A percentile compares a stretch with the other conserved stretches of the same genome.
phyloP scores from a whole-genome alignment of 768 basidiomycete species.

The Kwoniella dejecticola region DNA sequence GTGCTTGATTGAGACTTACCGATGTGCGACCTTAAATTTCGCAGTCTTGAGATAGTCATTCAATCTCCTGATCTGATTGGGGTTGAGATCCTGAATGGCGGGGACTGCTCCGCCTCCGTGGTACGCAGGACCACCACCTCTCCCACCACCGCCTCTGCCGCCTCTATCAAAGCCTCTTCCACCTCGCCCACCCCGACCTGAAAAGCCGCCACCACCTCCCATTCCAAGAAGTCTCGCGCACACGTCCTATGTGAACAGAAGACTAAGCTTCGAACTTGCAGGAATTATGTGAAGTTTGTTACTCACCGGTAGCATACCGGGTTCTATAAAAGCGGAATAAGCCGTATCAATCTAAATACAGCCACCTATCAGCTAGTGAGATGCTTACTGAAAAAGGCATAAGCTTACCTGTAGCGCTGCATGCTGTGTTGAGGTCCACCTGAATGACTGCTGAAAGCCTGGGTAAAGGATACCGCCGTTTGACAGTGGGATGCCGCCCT shows the following conservation, averaged over 20 bases:
- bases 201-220: conserved; percentile 37
- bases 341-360: conserved; percentile 53
- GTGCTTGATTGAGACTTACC: conserved; percentile 24
- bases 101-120: conserved; percentile 28
- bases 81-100: conserved; percentile 32
- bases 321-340: conserved; percentile 52
- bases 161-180: conserved; percentile 30
- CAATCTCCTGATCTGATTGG: conserved; percentile 38
- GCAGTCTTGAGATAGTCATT: conserved; percentile 46
- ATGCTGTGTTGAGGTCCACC: conserved; percentile 37
- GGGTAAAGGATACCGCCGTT: conserved; percentile 52
- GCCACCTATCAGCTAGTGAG: no score
- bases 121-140: conserved; percentile 25
- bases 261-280: neutral
- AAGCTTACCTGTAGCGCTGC: conserved; percentile 45
- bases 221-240: conserved; percentile 41
- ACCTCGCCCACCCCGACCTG: conserved; percentile 39
- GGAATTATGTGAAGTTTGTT: neutral
- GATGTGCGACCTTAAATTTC: conserved; percentile 52
- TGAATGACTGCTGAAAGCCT: conserved; percentile 55
- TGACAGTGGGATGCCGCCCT: conserved; percentile 39
- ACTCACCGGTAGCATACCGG: conserved; percentile 48
- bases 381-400: neutral
- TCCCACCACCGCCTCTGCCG: conserved; percentile 32
- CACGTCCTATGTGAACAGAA: conserved; percentile 31